phyloP scores from a whole-genome alignment of 2,329 filamentous ascomycete species.

The Lithohypha guttulata region DNA sequence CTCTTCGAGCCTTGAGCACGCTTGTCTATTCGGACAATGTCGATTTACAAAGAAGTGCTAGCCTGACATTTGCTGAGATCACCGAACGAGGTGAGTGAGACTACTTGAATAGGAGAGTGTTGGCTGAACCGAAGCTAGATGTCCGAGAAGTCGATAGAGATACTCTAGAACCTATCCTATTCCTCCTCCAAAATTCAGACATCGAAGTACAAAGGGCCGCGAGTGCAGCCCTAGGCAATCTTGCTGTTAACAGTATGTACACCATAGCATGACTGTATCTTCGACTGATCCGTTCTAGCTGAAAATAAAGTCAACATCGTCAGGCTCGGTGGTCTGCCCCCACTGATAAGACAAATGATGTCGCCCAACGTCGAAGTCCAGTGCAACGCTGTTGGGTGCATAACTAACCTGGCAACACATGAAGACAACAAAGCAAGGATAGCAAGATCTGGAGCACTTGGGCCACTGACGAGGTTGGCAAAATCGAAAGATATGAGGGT shows the following conservation, averaged over 20 bases:
- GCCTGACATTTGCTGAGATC: constrained; percentile 96
- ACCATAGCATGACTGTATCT: constrained; percentile 10
- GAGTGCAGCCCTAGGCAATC: constrained; percentile 87
- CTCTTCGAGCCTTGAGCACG: constrained; percentile 83
- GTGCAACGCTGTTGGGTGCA: constrained; percentile 97
- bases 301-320: constrained; percentile 98
- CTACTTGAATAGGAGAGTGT: neutral
- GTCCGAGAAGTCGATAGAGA: constrained; percentile 90
- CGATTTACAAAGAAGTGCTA: constrained; percentile 91
- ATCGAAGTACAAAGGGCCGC: constrained; percentile 95
- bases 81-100: constrained; percentile 74
- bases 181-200: constrained; percentile 85
- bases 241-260: constrained; percentile 85
- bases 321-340: constrained; percentile 75
- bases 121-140: constrained; percentile 47
- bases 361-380: constrained; percentile 96
- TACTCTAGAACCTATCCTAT: constrained; percentile 90
- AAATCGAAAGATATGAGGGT: constrained; percentile 99
- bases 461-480: constrained; percentile 78
- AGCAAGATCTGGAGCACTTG: constrained; percentile 83
- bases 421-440: constrained; percentile 99
- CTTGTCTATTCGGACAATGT: constrained; percentile 98
- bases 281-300: constrained; percentile 50
- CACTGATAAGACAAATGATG: constrained; percentile 96
- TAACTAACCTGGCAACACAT: constrained; percentile 94